phyloP scores from a whole-genome alignment of 371 early-diverging fungal genomes.

The Mortierella sp. region DNA sequence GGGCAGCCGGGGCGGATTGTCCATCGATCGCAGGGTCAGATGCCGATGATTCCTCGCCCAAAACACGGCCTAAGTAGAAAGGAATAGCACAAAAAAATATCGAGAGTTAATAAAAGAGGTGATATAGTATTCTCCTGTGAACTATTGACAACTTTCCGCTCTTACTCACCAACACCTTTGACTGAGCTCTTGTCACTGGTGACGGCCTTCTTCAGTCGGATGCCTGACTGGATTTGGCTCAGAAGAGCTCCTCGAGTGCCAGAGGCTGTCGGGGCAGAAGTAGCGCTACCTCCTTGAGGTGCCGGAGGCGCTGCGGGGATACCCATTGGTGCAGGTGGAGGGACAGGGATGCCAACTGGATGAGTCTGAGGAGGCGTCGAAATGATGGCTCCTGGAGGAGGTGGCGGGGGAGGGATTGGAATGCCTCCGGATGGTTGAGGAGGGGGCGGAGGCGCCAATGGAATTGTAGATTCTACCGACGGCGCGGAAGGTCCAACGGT shows the following conservation, averaged over 20 bases:
- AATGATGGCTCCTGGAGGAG: background rate
- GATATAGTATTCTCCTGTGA: too few species aligned
- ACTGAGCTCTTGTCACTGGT: conserved; percentile 84
- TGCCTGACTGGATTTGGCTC: conserved; percentile 82
- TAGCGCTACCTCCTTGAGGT: conserved; percentile 6
- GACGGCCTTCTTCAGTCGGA: conserved; percentile 76
- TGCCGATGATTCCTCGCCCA: conserved; percentile 19
- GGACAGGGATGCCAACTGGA: background rate
- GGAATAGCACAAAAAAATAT: background rate
- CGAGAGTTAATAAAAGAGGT: background rate
- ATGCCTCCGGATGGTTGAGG: conserved; percentile 2
- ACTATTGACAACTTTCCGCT: background rate
- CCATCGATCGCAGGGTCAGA: background rate
- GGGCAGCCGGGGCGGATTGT: conserved; percentile 7
- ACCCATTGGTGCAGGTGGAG: conserved; percentile 11
- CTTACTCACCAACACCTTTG: conserved; percentile 59
- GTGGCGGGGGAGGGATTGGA: conserved; percentile 3
- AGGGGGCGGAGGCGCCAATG: conserved; percentile 5
- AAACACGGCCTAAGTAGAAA: conserved; percentile 32
- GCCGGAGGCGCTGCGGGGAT: conserved; percentile 20
- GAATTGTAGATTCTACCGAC: conserved; percentile 13
- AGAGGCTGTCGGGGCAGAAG: conserved; percentile 14
- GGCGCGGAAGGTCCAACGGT: conserved; percentile 8
- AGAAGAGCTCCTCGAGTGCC: conserved; percentile 65
- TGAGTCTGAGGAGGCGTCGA: background rate